A percentile compares a stretch with the other conserved stretches of the same genome.
phyloP scores from a whole-genome alignment of 169 alveolate species.

The Babesia divergens region DNA sequence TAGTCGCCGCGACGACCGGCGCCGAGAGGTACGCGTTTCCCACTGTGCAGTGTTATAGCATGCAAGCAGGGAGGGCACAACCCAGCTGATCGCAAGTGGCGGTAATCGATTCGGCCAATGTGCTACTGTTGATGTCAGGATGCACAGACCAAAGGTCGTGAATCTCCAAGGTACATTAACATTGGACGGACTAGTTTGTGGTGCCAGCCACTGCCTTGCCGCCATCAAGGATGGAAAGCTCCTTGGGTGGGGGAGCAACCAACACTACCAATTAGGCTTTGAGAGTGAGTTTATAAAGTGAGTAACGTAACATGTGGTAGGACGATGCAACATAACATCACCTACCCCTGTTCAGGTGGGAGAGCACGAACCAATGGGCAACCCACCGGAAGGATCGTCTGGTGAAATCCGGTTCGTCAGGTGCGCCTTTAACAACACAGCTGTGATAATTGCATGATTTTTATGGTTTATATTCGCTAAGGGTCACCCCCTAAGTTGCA shows the following conservation, averaged over 20 bases:
- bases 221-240: conserved; percentile 5
- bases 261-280: conserved; percentile 6
- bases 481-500: background rate
- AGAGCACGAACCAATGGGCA: background rate
- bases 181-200: conserved; percentile 7
- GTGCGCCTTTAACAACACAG: conserved; percentile 59
- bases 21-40: background rate
- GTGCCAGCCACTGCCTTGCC: conserved; percentile 57
- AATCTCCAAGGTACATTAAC: background rate
- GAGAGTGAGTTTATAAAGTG: background rate
- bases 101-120: conserved; percentile 47
- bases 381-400: background rate
- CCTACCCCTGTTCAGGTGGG: conserved; percentile 16
- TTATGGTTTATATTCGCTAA: no score
- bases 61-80: background rate
- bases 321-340: background rate
- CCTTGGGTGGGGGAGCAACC: conserved; percentile 52
- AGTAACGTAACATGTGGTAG: conserved; percentile 14
- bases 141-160: conserved; percentile 8
- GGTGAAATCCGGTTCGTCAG: conserved; percentile 9
- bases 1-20: conserved; percentile 27
- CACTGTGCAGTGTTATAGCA: background rate
- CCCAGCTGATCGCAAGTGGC: conserved; percentile 37
- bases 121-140: conserved; percentile 31
- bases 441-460: conserved; percentile 9